These are phyloP conservation scores for Acacia acuminata DNA, from an alignment of 306 rosid species.

Conservation along the genomic window DNA sequence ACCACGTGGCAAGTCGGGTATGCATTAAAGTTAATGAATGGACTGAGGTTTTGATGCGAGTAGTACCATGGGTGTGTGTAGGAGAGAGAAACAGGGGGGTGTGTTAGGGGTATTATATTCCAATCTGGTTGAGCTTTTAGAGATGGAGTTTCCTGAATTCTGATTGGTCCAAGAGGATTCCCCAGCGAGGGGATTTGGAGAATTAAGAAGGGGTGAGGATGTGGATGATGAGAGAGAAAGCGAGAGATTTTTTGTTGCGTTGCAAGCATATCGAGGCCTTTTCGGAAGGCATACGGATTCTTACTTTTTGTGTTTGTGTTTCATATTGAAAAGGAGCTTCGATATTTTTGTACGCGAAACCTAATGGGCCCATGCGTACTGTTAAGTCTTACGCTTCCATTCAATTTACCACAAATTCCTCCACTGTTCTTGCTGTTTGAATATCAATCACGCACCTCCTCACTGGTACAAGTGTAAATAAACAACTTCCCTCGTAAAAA, in stretches of 20 bases:
- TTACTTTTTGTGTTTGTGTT: conserved; percentile 26
- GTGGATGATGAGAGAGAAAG: conserved; percentile 35
- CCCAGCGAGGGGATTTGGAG: conserved; percentile 5
- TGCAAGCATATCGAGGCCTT: background rate
- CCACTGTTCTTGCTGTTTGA: background rate
- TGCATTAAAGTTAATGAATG: background rate
- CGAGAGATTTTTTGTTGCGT: conserved; percentile 11
- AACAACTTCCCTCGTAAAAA: background rate
- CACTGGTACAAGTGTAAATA: background rate
- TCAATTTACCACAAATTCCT: background rate
- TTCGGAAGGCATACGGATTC: conserved; percentile 13
- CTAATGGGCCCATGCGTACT: conserved; percentile 33
- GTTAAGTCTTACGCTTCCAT: background rate
- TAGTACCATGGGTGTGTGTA: background rate
- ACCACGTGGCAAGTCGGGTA: conserved; percentile 60
- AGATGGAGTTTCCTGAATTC: conserved; percentile 53
- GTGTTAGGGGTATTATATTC: background rate
- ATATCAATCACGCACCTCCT: too few relatives aligned
- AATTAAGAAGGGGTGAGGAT: conserved; percentile 36
- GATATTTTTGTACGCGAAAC: conserved; percentile 37
- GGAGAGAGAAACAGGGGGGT: background rate
- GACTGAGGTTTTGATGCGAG: background rate
- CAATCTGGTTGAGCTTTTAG: conserved; percentile 42
- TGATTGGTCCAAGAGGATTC: conserved; percentile 65
- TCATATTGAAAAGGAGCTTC: conserved; percentile 20